A percentile compares a stretch with the other conserved stretches of the same genome.
phyloP scores from a whole-genome alignment of 495 filamentous ascomycete genomes.

The Daldinia bambusicola region DNA sequence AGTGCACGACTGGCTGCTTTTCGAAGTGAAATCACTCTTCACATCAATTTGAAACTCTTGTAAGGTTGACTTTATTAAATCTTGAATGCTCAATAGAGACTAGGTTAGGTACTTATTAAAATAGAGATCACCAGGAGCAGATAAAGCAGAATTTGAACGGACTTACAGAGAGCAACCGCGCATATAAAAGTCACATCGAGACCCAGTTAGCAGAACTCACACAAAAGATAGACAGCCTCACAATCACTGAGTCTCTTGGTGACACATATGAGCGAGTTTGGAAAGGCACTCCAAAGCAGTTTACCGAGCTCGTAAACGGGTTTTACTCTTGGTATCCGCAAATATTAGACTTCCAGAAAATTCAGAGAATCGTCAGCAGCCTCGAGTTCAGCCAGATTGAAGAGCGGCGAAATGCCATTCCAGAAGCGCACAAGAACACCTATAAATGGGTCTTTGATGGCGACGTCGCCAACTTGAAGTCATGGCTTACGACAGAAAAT shows the following conservation, averaged over 20 bases:
- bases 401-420: conserved; percentile 2
- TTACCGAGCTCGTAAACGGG: not conserved
- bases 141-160: not conserved
- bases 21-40: conserved; percentile 6
- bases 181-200: conserved; percentile 3
- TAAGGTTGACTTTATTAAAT: not conserved
- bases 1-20: not conserved
- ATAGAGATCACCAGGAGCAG: not conserved
- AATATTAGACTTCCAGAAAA: conserved; percentile 4
- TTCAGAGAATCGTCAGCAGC: conserved; percentile 68
- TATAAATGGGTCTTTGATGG: conserved; percentile 14
- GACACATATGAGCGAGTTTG: not conserved
- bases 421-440: not conserved
- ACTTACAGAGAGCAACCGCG: not conserved
- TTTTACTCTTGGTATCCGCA: conserved; percentile 3
- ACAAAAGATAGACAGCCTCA: not conserved
- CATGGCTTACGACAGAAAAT: not conserved
- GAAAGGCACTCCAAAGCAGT: not conserved
- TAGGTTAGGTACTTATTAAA: not conserved
- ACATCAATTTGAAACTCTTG: conserved; percentile 7
- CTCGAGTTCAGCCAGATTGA: conserved; percentile 7
- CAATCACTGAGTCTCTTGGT: not conserved
- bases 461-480: conserved; percentile 4
- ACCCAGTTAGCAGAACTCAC: not conserved
- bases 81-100: not conserved